Evolutionary conservation across 179 eudicot genomes (phyloP).

Genomic region (Gypsophila paniculata): DNA sequence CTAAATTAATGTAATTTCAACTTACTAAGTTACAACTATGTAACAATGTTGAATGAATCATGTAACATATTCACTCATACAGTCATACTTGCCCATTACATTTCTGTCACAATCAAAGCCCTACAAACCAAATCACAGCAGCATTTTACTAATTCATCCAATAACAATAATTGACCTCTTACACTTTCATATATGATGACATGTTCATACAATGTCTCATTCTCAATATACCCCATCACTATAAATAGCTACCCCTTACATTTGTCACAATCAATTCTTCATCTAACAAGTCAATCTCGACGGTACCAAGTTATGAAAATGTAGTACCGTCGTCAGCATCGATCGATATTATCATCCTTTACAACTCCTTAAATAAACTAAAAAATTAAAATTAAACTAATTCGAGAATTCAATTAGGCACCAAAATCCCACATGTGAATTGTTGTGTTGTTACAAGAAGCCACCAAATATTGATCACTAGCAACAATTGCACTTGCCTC

Average conservation of each 20-base stretch:
- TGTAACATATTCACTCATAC: background rate
- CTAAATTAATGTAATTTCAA: too few relatives aligned
- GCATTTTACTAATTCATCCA: background rate
- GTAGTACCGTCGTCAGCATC: background rate
- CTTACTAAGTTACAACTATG: too few relatives aligned
- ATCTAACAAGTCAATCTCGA: background rate
- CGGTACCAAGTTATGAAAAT: background rate
- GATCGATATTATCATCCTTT: background rate
- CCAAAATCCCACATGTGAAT: slow-evolving; percentile 74
- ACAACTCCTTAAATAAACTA: background rate
- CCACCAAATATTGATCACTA: slow-evolving; percentile 57
- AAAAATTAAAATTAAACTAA: background rate
- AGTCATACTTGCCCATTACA: background rate
- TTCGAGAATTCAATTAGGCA: slow-evolving; percentile 20
- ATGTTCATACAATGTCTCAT: background rate
- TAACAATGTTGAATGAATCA: background rate
- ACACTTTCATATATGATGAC: background rate
- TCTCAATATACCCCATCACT: background rate
- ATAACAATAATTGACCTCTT: background rate
- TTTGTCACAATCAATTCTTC: slow-evolving; percentile 1
- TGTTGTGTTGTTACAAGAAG: slow-evolving; percentile 35
- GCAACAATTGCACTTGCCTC: slow-evolving; percentile 46
- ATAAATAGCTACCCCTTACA: background rate
- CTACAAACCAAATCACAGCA: background rate
- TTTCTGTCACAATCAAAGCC: background rate